These are phyloP conservation scores for Apiospora rasikravindrae DNA, from an alignment of 2,329 filamentous ascomycete genomes.

Conservation along the genomic window DNA sequence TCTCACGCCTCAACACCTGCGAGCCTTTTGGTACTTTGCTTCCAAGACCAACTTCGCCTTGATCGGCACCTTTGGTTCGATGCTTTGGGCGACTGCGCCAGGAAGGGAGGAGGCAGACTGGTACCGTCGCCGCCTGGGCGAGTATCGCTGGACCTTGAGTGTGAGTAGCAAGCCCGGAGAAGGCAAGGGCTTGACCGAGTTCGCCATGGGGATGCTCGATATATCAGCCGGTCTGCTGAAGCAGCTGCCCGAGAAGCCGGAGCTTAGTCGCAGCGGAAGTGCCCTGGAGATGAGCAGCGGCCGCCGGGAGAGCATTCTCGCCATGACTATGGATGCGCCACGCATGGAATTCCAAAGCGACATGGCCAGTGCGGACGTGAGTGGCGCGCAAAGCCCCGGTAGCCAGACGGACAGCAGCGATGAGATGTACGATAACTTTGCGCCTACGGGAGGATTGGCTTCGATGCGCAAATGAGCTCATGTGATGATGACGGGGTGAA, in stretches of 20 bases:
- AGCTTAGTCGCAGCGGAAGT: conserved; percentile 62
- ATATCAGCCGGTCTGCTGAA: conserved; percentile 72
- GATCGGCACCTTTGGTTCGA: conserved; percentile 89
- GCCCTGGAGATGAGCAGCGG: conserved; percentile 51
- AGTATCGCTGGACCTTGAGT: conserved; percentile 93
- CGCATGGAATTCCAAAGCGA: conserved; percentile 47
- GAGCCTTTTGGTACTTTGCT: conserved; percentile 92
- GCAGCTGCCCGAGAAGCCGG: conserved; percentile 73
- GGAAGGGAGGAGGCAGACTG: conserved; percentile 90
- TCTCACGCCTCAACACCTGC: conserved; percentile 81
- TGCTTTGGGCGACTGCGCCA: conserved; percentile 88
- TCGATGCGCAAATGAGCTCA: conserved; percentile 29
- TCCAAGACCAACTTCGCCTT: conserved; percentile 91
- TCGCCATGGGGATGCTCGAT: conserved; percentile 80
- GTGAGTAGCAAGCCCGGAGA: conserved; percentile 78
- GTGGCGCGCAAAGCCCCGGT: conserved; percentile 58
- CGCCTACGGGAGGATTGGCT: conserved; percentile 41
- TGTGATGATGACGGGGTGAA: conserved; percentile 4
- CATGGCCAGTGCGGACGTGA: conserved; percentile 53
- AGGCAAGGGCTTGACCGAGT: conserved; percentile 63
- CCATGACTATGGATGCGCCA: conserved; percentile 34
- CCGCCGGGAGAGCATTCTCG: conserved; percentile 39
- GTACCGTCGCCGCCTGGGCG: conserved; percentile 82
- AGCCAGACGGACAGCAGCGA: conserved; percentile 56
- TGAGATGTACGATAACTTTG: conserved; percentile 58